Conservation (phyloP, 805 yeast genomes). For the Scheffersomyces ergatensis region DNA sequence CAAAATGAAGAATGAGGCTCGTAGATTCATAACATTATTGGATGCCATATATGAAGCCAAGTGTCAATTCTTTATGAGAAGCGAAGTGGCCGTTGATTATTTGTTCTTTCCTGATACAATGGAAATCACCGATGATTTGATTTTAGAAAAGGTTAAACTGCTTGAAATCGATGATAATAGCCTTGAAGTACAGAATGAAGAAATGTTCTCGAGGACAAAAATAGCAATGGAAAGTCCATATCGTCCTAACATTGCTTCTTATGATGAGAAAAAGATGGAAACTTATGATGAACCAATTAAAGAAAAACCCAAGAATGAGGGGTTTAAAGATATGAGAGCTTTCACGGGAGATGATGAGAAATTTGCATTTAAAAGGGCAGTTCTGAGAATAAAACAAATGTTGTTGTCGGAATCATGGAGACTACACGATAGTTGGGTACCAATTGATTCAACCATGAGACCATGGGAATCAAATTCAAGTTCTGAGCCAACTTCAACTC, state of each 20-base stretch:
- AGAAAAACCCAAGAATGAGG: background rate
- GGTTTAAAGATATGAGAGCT: slow-evolving; percentile 48
- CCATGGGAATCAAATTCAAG: slow-evolving; percentile 48
- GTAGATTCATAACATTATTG: slow-evolving; percentile 61
- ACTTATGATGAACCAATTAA: slow-evolving; percentile 10
- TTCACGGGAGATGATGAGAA: slow-evolving; percentile 78
- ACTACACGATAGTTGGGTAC: slow-evolving; percentile 48
- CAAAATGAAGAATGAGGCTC: slow-evolving; percentile 63
- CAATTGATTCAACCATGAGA: slow-evolving; percentile 48
- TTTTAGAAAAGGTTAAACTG: slow-evolving; percentile 8
- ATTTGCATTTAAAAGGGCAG: slow-evolving; percentile 72
- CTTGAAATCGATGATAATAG: slow-evolving; percentile 28
- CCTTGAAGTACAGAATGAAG: slow-evolving; percentile 57
- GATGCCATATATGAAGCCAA: slow-evolving; percentile 71
- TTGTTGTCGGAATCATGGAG: slow-evolving; percentile 54
- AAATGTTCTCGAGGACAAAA: slow-evolving; percentile 64
- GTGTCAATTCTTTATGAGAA: slow-evolving; percentile 55
- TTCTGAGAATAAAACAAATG: slow-evolving; percentile 63
- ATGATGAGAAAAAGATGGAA: slow-evolving; percentile 46
- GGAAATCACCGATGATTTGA: background rate
- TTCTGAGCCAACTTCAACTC: background rate
- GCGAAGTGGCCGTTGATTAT: slow-evolving; percentile 48
- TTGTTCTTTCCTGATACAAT: slow-evolving; percentile 59
- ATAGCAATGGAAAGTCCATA: slow-evolving; percentile 62
- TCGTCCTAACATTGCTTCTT: slow-evolving; percentile 65